Evolutionary conservation across 2,329 filamentous ascomycete genomes (phyloP).

Genomic region (Emergomyces pasteurianus): DNA sequence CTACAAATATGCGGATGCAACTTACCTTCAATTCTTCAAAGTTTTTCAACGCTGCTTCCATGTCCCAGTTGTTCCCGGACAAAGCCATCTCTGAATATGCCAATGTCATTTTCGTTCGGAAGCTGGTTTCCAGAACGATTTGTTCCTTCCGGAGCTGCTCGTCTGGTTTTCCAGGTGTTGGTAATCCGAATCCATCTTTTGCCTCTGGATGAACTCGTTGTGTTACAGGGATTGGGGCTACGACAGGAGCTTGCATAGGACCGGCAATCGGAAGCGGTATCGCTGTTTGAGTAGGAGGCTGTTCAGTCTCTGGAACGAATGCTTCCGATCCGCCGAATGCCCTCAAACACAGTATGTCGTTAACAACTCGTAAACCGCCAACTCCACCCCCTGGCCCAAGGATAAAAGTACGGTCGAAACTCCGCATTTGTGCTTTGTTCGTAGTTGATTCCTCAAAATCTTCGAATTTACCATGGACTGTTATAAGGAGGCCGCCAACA

Average conservation of each 20-base stretch:
- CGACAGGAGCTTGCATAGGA: slow-evolving; percentile 12
- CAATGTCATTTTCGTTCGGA: slow-evolving; percentile 67
- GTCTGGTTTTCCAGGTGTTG: slow-evolving; percentile 33
- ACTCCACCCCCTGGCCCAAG: slow-evolving; percentile 61
- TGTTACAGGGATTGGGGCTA: slow-evolving; percentile 12
- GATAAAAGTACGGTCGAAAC: slow-evolving; percentile 71
- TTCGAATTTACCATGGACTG: slow-evolving; percentile 73
- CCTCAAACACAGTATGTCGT: slow-evolving; percentile 64
- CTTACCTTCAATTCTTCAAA: slow-evolving; percentile 66
- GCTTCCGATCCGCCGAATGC: slow-evolving; percentile 49
- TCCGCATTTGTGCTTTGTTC: slow-evolving; percentile 51
- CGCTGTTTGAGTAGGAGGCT: slow-evolving; percentile 21
- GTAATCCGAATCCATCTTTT: slow-evolving; percentile 29
- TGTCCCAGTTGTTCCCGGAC: slow-evolving; percentile 66
- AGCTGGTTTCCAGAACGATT: slow-evolving; percentile 58
- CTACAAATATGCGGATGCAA: slow-evolving; percentile 17
- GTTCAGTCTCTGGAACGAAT: slow-evolving; percentile 33
- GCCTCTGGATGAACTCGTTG: slow-evolving; percentile 16
- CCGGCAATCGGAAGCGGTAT: slow-evolving; percentile 15
- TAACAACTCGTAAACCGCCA: slow-evolving; percentile 60
- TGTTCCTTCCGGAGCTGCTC: slow-evolving; percentile 54
- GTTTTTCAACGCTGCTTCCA: slow-evolving; percentile 58
- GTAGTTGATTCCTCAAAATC: slow-evolving; percentile 51
- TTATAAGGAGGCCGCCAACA: slow-evolving; percentile 66
- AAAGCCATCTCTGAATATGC: slow-evolving; percentile 74